A percentile compares a stretch with the other conserved stretches of the same genome.
phyloP scores from a whole-genome alignment of 2,329 filamentous ascomycete species.

The Madurella mycetomatis region DNA sequence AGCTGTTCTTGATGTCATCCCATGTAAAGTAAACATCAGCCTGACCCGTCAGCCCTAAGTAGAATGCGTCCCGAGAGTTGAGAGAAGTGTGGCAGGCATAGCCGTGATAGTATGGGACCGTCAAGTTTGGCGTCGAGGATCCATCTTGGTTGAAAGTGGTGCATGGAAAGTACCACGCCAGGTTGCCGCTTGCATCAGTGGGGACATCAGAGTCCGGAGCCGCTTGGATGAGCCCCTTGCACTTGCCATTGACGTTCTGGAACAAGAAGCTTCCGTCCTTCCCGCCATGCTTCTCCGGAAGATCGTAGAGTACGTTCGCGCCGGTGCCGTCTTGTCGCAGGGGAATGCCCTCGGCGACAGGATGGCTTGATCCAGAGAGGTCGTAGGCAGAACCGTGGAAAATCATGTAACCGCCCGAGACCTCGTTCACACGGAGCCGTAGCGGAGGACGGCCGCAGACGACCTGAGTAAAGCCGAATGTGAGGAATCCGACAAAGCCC shows the following conservation, averaged over 20 bases:
- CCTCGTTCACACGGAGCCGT: conserved; percentile 77
- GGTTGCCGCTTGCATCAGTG: conserved; percentile 63
- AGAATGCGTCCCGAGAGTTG: conserved; percentile 67
- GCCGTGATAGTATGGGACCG: conserved; percentile 71
- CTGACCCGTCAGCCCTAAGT: conserved; percentile 58
- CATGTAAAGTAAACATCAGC: conserved; percentile 96
- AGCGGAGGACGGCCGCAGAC: conserved; percentile 73
- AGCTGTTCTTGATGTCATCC: conserved; percentile 85
- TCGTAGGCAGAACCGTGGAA: conserved; percentile 92
- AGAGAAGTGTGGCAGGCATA: conserved; percentile 83
- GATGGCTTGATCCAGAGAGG: conserved; percentile 70
- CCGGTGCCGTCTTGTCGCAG: conserved; percentile 42
- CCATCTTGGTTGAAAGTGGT: conserved; percentile 90
- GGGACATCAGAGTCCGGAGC: conserved; percentile 72
- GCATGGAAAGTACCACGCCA: conserved; percentile 98
- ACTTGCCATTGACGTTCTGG: conserved; percentile 96
- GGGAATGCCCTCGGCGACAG: conserved; percentile 73
- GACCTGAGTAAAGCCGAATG: conserved; percentile 88
- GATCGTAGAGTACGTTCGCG: conserved; percentile 80
- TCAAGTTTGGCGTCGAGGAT: conserved; percentile 70
- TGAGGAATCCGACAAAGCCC: conserved; percentile 86
- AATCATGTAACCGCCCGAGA: conserved; percentile 83
- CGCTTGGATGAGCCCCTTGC: conserved; percentile 81
- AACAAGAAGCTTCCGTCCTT: conserved; percentile 95
- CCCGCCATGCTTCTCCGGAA: conserved; percentile 77